Conservation (phyloP, 129 eudicot species). For the Erigeron canadensis region DNA sequence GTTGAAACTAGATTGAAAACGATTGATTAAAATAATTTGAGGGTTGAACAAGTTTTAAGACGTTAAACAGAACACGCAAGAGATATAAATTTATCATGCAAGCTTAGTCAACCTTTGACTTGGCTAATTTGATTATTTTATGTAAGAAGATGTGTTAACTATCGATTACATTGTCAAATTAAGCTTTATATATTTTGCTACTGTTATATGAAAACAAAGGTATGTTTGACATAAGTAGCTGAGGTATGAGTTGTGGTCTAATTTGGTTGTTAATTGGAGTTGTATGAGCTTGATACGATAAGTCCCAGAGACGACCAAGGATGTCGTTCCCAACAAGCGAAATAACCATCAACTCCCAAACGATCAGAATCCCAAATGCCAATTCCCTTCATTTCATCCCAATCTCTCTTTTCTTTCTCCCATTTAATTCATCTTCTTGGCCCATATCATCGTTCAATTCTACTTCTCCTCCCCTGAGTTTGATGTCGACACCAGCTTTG, state of each 20-base stretch:
- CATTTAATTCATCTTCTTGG: constrained; percentile 44
- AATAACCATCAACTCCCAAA: constrained; percentile 28
- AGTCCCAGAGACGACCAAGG: neutral
- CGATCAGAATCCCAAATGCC: constrained; percentile 40
- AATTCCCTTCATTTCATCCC: constrained; percentile 55
- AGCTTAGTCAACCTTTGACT: neutral
- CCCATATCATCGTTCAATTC: constrained; percentile 23
- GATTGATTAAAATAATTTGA: too few species aligned
- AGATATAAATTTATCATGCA: neutral
- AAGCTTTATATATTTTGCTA: neutral
- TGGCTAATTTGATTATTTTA: neutral
- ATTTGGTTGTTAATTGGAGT: neutral
- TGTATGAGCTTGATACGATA: neutral
- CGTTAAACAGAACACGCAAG: neutral
- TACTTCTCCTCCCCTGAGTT: constrained; percentile 13
- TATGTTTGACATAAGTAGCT: neutral
- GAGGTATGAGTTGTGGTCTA: neutral
- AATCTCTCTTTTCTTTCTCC: constrained; percentile 60
- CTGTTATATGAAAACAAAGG: neutral
- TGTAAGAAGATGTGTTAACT: neutral
- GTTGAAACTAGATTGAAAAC: too few species aligned
- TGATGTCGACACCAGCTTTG: constrained; percentile 34
- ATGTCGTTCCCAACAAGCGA: constrained; percentile 25
- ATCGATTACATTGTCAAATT: neutral
- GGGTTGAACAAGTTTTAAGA: too few species aligned